phyloP scores from a whole-genome alignment of 164 flowering plant species.

The Magnolia sinica region DNA sequence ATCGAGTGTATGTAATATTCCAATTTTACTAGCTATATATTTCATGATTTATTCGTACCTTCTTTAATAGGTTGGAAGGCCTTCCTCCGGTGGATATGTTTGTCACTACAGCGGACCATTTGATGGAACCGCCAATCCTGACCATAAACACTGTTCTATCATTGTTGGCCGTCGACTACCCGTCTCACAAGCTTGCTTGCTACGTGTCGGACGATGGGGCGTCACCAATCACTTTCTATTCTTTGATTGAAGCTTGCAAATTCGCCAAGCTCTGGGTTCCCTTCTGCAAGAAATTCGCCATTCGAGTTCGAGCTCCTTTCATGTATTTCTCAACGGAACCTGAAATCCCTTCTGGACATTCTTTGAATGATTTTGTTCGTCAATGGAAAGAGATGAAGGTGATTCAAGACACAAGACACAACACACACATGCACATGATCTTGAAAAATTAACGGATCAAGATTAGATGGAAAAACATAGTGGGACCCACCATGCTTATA shows the following conservation, averaged over 20 bases:
- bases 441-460: too few species aligned
- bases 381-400: too few species aligned
- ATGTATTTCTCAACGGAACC: conserved; percentile 33
- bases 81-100: conserved; percentile 56
- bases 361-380: too few species aligned
- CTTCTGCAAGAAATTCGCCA: conserved; percentile 44
- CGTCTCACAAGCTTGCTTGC: conserved; percentile 53
- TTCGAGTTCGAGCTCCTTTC: conserved; percentile 43
- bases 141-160: conserved; percentile 77
- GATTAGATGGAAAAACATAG: too few species aligned
- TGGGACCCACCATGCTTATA: too few species aligned
- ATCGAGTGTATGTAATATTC: too few species aligned
- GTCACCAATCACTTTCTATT: conserved; percentile 36
- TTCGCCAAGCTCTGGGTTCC: conserved; percentile 61
- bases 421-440: too few species aligned
- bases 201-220: conserved; percentile 74
- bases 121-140: conserved; percentile 46
- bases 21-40: too few species aligned
- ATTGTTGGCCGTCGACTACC: conserved; percentile 64
- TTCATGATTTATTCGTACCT: too few species aligned
- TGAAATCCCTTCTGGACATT: too few species aligned
- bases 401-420: too few species aligned
- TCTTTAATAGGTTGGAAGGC: neutral
- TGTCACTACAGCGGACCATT: conserved; percentile 60
- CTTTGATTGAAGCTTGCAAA: conserved; percentile 33